Percentiles rank a stretch among this genome's conserved stretches.
Conservation (phyloP, 23 red algal genomes). For the Gracilaria caudata region DNA sequence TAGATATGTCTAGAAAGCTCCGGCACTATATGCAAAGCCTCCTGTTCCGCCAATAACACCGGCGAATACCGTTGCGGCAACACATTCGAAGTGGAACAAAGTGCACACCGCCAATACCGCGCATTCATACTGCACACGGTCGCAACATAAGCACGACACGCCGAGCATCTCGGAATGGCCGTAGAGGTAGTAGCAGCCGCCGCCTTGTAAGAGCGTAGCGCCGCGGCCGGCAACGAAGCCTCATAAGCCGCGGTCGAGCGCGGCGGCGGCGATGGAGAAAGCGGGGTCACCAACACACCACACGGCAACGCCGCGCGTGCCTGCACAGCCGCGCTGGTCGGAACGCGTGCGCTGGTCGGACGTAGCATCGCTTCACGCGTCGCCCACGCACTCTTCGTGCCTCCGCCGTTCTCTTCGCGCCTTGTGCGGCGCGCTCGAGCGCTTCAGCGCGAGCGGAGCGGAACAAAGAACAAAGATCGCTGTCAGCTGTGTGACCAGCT, state of each 20-base stretch:
- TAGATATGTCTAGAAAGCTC: slow-evolving; percentile 57
- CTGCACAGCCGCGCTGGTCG: slow-evolving; percentile 32
- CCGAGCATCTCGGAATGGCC: slow-evolving; percentile 34
- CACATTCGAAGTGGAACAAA: slow-evolving; percentile 22
- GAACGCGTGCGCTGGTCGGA: slow-evolving; percentile 24
- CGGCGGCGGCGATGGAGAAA: slow-evolving; percentile 47
- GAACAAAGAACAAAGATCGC: background rate
- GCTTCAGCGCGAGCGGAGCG: background rate
- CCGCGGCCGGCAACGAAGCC: background rate
- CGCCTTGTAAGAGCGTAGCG: slow-evolving; percentile 2
- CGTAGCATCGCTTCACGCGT: slow-evolving; percentile 30
- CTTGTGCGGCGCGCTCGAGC: too few species aligned
- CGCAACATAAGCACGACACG: slow-evolving; percentile 42
- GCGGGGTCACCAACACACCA: slow-evolving; percentile 40
- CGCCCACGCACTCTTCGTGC: background rate
- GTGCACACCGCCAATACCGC: slow-evolving; percentile 43
- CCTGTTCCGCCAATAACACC: background rate
- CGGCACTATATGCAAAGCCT: slow-evolving; percentile 45
- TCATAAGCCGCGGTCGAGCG: slow-evolving; percentile 1
- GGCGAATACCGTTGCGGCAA: slow-evolving; percentile 46
- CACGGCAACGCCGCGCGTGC: slow-evolving; percentile 31
- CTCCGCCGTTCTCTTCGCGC: too few species aligned
- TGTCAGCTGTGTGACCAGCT: background rate
- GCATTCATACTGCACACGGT: slow-evolving; percentile 40
- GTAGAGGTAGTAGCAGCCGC: slow-evolving; percentile 26